Conservation (phyloP, 2,329 filamentous ascomycete species). For the Alternaria consortialis region DNA sequence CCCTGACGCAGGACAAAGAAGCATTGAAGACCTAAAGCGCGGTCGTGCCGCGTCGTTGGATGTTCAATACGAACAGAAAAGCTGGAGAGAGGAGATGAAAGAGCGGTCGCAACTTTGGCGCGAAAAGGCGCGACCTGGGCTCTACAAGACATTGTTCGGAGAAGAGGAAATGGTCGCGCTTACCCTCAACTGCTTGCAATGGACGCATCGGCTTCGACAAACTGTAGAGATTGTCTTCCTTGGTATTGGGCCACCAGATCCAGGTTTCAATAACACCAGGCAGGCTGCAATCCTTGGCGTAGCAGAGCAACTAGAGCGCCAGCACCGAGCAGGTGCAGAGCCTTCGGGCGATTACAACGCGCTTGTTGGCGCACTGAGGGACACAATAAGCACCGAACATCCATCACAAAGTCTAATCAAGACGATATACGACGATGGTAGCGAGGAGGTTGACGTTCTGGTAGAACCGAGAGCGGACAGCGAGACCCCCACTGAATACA, state of each 20-base stretch:
- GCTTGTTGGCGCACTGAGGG: constrained; percentile 17
- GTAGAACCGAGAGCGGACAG: constrained; percentile 81
- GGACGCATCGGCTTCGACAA: constrained; percentile 21
- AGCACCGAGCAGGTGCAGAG: constrained; percentile 14
- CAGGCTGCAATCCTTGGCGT: constrained; percentile 21
- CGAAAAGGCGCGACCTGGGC: constrained; percentile 14
- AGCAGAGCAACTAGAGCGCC: constrained; percentile 19
- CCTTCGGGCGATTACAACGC: constrained; percentile 18
- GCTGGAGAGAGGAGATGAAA: constrained; percentile 23
- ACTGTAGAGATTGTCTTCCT: constrained; percentile 22
- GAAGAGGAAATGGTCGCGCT: constrained; percentile 18
- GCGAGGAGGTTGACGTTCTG: constrained; percentile 22
- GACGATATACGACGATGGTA: constrained; percentile 21
- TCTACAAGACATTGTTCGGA: constrained; percentile 18
- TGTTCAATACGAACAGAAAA: constrained; percentile 6
- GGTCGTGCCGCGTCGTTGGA: constrained; percentile 7
- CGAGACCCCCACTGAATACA: constrained; percentile 18
- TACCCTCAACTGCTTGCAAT: constrained; percentile 6
- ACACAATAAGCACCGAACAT: constrained; percentile 3
- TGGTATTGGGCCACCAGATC: constrained; percentile 15
- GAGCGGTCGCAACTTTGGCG: constrained; percentile 19
- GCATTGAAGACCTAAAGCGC: constrained; percentile 3
- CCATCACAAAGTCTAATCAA: constrained; percentile 13
- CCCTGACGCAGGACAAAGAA: neutral
- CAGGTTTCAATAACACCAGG: constrained; percentile 12